Evolutionary conservation across 1,139 yeast species (phyloP).

Genomic region (Debaryomyces robertsiae): DNA sequence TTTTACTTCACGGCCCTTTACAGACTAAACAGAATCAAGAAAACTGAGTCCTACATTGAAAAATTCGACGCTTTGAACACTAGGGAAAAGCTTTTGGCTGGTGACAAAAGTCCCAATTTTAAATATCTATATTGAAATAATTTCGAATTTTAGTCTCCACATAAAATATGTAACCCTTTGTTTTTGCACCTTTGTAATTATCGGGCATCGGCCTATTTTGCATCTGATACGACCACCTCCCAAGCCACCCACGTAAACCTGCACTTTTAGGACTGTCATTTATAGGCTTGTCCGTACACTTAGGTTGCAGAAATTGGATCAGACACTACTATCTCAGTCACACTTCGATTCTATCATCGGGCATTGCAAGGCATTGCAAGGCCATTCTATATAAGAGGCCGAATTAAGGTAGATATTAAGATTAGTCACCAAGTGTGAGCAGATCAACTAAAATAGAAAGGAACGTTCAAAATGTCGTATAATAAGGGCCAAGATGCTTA

Average conservation of each 20-base stretch:
- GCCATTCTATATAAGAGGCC: slow-evolving; percentile 1
- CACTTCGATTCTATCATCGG: not conserved
- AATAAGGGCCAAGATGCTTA: slow-evolving; percentile 17
- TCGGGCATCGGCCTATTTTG: too few relatives aligned
- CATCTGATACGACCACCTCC: too few relatives aligned
- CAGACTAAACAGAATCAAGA: slow-evolving; percentile 47
- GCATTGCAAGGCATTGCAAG: slow-evolving; percentile 2
- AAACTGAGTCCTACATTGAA: slow-evolving; percentile 34
- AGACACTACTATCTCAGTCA: not conserved
- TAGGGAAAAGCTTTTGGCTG: slow-evolving; percentile 52
- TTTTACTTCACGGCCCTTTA: slow-evolving; percentile 45
- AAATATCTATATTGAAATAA: slow-evolving; percentile 34
- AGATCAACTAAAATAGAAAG: not conserved
- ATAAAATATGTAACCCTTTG: too few relatives aligned
- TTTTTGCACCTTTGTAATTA: too few relatives aligned
- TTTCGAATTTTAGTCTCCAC: not conserved
- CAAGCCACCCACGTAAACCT: too few relatives aligned
- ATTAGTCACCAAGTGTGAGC: too few relatives aligned
- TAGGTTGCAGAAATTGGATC: not conserved
- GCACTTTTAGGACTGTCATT: too few relatives aligned
- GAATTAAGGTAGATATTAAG: not conserved
- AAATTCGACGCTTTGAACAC: slow-evolving; percentile 50
- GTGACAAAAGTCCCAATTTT: slow-evolving; percentile 70
- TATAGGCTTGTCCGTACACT: too few relatives aligned
- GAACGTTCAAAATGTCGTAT: slow-evolving; percentile 8